Base-by-base conservation (phyloP, 2,329 filamentous ascomycete species). In the Tolypocladium amazonense region DNA sequence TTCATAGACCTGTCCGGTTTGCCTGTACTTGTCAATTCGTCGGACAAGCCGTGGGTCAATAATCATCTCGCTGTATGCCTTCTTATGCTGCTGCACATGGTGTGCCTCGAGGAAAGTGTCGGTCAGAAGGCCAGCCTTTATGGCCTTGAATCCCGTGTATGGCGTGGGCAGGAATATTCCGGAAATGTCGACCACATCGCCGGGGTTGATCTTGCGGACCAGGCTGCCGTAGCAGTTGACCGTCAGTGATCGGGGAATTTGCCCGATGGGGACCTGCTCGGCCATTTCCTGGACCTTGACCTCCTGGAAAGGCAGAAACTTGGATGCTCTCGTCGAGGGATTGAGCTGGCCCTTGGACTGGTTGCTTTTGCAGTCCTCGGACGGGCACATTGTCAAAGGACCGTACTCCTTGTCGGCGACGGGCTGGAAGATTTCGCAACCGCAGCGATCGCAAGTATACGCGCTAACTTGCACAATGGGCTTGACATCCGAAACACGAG, bases 251-350 rank as follows among this genome's bases (percentile, higher is more conserved):
- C 94, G 86, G 38, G 94, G 94, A 67, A 99, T 99, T 72, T 99
- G 94, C 57, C 94, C 94, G 64, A 99, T 95, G 9, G 94, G 94
- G 0, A 99, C 94, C 73, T 99, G 94, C 72, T 99, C 94, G n/a
- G 94, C 92, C 86, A 97, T 90, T 72, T 99, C 94, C 75, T 99
- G 94, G 60, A 99, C 92, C 78, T 97, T 97, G 75, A 97, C 86
- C 75, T 99, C 94, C 74, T 99, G 94, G 79, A 99, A 99, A 4
- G 94, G 92, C 69, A 96, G 77, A 70, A 97, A 99, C 70, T 97
- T 99, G 57, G 92, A 97, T 0, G 93, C 94, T 67, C 94, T 85
- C n/a, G 92, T 95, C 0, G 93, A 97, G 43, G 95, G 85, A 72
- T 96, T 93, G 45, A 99, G 82, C 73, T 97, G 91, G 23, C 94